Conservation (phyloP, 208 protist species). For the Entamoeba invadens region DNA sequence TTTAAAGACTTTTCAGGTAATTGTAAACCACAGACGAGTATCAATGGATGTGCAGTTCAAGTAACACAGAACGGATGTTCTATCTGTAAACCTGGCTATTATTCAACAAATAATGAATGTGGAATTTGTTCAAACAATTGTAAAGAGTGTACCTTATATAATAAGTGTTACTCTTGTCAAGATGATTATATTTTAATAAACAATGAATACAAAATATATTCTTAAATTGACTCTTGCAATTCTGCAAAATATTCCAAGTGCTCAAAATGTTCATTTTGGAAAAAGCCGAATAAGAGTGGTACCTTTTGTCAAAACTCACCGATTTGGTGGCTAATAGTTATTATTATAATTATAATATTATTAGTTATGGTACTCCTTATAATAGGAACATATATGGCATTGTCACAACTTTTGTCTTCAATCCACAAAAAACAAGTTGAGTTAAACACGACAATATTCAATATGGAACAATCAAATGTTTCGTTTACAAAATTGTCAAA, state of each 20-base stretch:
- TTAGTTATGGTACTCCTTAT: neutral
- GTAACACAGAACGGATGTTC: neutral
- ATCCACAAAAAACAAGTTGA: neutral
- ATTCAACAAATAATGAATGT: neutral
- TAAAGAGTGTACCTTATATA: neutral
- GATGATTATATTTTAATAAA: neutral
- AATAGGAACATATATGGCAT: neutral
- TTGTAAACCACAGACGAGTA: neutral
- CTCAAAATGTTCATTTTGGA: neutral
- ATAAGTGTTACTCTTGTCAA: neutral
- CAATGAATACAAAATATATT: neutral
- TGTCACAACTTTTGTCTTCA: neutral
- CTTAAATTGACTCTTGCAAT: neutral
- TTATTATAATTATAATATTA: neutral
- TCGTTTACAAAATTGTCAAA: neutral
- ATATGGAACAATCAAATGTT: neutral
- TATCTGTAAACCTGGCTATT: neutral
- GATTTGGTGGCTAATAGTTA: neutral
- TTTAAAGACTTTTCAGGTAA: neutral
- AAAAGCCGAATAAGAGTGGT: neutral
- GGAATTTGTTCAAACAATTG: neutral
- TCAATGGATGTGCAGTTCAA: neutral
- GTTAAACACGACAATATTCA: neutral
- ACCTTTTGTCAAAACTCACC: neutral
- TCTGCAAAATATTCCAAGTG: neutral